Conservation (phyloP, 176 grass and related monocot genomes). For the Panicum miliaceum region DNA sequence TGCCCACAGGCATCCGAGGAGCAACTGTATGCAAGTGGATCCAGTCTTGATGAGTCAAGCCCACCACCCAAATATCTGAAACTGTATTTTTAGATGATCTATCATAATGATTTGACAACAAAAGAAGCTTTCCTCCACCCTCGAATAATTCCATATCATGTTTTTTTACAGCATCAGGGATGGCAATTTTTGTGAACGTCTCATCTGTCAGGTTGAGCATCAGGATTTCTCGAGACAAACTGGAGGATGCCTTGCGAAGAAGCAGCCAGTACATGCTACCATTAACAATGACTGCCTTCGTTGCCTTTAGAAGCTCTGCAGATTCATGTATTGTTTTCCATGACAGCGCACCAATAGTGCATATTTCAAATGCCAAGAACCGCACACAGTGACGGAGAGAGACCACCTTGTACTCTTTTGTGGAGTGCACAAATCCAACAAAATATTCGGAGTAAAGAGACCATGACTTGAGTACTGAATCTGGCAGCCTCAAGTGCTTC, state of each 20-base stretch:
- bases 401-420: constrained; percentile 56
- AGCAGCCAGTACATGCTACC: constrained; percentile 49
- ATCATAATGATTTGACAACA: constrained; percentile 37
- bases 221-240: constrained; percentile 39
- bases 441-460: constrained; percentile 55
- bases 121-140: constrained; percentile 50
- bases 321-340: constrained; percentile 44
- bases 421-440: constrained; percentile 51
- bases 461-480: constrained; percentile 11
- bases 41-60: constrained; percentile 27
- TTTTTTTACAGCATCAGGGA: constrained; percentile 42
- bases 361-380: constrained; percentile 55
- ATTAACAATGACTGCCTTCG: constrained; percentile 48
- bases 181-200: constrained; percentile 28
- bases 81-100: constrained; percentile 24
- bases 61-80: constrained; percentile 49
- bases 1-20: constrained; percentile 24
- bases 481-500: constrained; percentile 42
- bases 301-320: constrained; percentile 41
- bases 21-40: constrained; percentile 11
- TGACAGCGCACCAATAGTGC: constrained; percentile 40
- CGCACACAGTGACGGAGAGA: constrained; percentile 33
- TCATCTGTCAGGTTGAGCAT: constrained; percentile 45
- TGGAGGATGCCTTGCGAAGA: constrained; percentile 35
- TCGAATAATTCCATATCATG: constrained; percentile 42